Conservation (phyloP, 2,329 filamentous ascomycete genomes). For the Verticillium nubilum region DNA sequence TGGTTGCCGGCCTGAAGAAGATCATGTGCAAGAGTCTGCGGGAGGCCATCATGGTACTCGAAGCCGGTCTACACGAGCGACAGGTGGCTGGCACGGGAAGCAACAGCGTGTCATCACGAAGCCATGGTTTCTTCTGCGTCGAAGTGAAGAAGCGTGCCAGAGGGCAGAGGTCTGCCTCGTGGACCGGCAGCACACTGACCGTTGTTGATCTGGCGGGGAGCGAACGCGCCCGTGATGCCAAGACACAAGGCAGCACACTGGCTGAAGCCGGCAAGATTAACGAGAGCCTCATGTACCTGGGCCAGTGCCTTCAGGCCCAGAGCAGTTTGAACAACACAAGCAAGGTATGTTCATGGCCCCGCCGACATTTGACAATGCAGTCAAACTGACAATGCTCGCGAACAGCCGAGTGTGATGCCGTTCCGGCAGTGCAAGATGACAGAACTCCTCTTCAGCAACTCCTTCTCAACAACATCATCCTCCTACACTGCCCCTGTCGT, state of each 20-base stretch:
- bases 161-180: constrained; percentile 46
- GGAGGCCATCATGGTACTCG: constrained; percentile 84
- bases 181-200: constrained; percentile 75
- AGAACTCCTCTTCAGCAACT: constrained; percentile 83
- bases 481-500: constrained; percentile 33
- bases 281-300: constrained; percentile 95
- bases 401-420: constrained; percentile 65
- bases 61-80: constrained; percentile 81
- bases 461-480: constrained; percentile 60
- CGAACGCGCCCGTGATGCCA: constrained; percentile 86
- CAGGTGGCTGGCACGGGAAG: constrained; percentile 86
- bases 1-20: constrained; percentile 88
- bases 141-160: constrained; percentile 78
- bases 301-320: constrained; percentile 94
- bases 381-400: constrained; percentile 11
- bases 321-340: constrained; percentile 68
- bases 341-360: constrained; percentile 49
- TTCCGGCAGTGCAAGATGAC: constrained; percentile 83
- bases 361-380: constrained; percentile 3
- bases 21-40: constrained; percentile 76
- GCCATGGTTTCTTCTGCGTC: constrained; percentile 93
- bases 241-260: constrained; percentile 87
- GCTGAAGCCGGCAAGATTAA: constrained; percentile 98
- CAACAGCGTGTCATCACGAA: constrained; percentile 87
- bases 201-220: constrained; percentile 92